Base-by-base conservation (phyloP, 2,329 filamentous ascomycete genomes). In the Westerdykella aurantiaca region DNA sequence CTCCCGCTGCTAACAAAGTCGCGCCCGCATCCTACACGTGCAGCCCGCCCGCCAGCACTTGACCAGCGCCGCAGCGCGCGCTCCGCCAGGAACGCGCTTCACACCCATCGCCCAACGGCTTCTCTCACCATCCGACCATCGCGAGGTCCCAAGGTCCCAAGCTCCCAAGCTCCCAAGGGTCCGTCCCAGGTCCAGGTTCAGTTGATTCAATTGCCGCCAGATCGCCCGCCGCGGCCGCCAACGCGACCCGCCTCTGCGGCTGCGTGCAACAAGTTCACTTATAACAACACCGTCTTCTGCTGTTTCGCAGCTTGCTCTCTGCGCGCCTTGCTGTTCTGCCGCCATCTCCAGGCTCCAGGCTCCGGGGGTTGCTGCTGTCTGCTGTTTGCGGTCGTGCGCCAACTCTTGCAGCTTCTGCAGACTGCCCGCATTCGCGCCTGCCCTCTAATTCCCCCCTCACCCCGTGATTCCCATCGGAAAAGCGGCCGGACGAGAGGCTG, bases 401-500 rank as follows among this genome's bases (percentile, higher is more conserved):
- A 10, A 12, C 25, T 29, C 25, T 2, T 29, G 25, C 25, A 29
- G 4, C 18, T 21, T 21, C 18, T 21, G 18, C 18, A 21, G 31
- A 12, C 12, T 6, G 7, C 31, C 12, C 6, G 14, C 31, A 33
- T 12, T 33, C 5, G 14, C 31, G 14, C 14, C 31, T 33, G 12
- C 14, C 31, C 31, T 14, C 12, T 14, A 12, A 3, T 14, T 13
- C 4, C 3, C 4, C 43, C 44, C 22, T 45, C n/a, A n/a, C n/a
- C 39, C 10, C 37, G 34, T 31, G 41, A 14, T 38, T 39, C 42
- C 34, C 48, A 49, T 47, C 57, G 52, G 55, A 58, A 57, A 53
- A 47, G 52, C 59, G 57, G 56, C 60, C 57, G 55, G 52, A 57
- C 60, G 40, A 57, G 45, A 61, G 55, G 57, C 53, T 61, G 57